Evolutionary conservation across 1,139 yeast genomes (phyloP), one percentile per base, ranked within the genome.

Genomic region (Hanseniaspora uvarum): DNA sequence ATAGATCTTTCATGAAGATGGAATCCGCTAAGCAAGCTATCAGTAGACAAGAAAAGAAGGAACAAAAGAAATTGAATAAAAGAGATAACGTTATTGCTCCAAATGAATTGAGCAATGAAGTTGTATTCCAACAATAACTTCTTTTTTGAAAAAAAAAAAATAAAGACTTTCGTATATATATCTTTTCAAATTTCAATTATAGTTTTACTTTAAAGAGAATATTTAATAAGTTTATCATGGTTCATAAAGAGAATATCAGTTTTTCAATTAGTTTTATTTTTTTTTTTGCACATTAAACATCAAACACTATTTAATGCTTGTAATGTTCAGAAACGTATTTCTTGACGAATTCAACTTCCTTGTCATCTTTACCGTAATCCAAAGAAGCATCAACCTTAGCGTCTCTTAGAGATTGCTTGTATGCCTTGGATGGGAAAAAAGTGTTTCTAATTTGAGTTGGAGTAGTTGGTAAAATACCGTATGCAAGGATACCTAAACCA

Each of bases 61-160:
- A 78, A 59, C 82, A 83, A 61, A 76, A 87, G 68, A 86, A 85
- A 71, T 67, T 84, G 61, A 83, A 80, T 70, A 80, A 75, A 72
- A 80, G 94, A 70, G 87, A 83, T 57, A 80, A 79, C 62, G 83
- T 85, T 21, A 69, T 87, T 64, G 79, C 82, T 58, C 79, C 78
- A 55, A 96, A 88, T 69, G 96, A 96, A 55, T 77, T 89, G 65
- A 80, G 94, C 31, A 86, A 86, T 68, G 88, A 80, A 59, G 79
- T 78, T 33, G 71, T 88, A 58, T 87, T 88, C 71, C 83, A 82
- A n/a, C 49, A 52, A 40, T 50, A 41, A 28, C 16, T 21, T 21
- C 23, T n/a, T 5, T n/a, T 11, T n/a, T 23, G 2, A 30, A 33
- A 23, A 34, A 28, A 28, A 24, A 36, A 21, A 41, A 18, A 39